Evolutionary conservation across 768 basidiomycete genomes (phyloP), one percentile per base, ranked within the genome.

Genomic region (Mycena maculata): DNA sequence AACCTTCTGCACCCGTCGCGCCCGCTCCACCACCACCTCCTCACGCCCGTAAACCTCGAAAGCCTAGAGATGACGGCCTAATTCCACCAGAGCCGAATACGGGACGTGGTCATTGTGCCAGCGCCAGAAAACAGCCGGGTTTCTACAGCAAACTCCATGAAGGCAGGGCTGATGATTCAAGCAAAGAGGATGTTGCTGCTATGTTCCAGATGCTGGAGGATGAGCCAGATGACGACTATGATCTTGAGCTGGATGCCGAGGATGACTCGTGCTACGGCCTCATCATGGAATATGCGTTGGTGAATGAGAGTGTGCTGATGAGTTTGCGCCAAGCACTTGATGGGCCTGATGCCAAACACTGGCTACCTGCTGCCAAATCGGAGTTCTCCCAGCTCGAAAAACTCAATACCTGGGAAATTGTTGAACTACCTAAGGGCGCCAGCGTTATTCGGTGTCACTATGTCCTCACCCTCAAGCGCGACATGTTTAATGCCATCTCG

Each of bases 401-500:
- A 22, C 47, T 60, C 36, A 39, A 60, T 5, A 60, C 58, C 10
- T 60, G 58, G 56, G 56, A 57, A 11, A 45, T 57, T n/a, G 42
- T 45, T 6, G 56, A 57, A 28, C 27, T 42, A 22, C 56, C 56
- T 30, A n/a, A 44, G 9, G 56, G 56, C 7, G 56, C 56, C 2
- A 57, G 45, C 4, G 25, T 57, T n/a, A 57, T 57, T 16, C 56
- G 56, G 2, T 25, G 18, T n/a, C 55, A 56, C 23, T 56, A 23
- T 25, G 57, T 59, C 2, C 57, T 59, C 15, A 23, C 57, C 2
- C 22, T 47, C 31, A 59, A 59, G 16, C 44, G 30, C 15, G 45
- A 59, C 55, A 36, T 36, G 3, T 56, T 54, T 15, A 69, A 73
- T 11, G 50, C 57, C 13, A 49, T 74, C 36, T 31, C 74, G 71